Conservation (phyloP, 1,139 yeast genomes). For the Geotrichum reessii region DNA sequence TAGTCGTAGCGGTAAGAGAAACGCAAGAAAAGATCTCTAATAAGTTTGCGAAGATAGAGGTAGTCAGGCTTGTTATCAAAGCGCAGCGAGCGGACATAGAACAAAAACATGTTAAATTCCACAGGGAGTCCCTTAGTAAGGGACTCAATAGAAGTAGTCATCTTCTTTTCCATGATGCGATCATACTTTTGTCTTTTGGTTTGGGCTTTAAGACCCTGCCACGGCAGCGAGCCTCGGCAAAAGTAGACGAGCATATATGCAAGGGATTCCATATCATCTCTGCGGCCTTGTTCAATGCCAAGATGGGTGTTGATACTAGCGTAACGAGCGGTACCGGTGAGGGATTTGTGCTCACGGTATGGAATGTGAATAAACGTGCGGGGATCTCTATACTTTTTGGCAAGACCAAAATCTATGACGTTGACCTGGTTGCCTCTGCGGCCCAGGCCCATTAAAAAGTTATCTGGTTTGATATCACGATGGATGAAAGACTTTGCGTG, state of each 20-base stretch:
- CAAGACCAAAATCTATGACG: constrained; percentile 94
- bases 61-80: constrained; percentile 97
- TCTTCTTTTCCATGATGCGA: constrained; percentile 92
- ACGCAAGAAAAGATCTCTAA: constrained; percentile 82
- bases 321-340: constrained; percentile 96
- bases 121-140: constrained; percentile 88
- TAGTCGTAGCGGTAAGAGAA: constrained; percentile 91
- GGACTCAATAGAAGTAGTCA: constrained; percentile 85
- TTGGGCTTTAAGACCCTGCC: constrained; percentile 98
- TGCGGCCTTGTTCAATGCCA: constrained; percentile 93
- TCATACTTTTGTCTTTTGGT: constrained; percentile 96
- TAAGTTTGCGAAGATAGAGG: constrained; percentile 77
- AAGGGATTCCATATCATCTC: constrained; percentile 93
- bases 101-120: constrained; percentile 83
- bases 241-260: constrained; percentile 94
- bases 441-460: constrained; percentile 94
- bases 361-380: constrained; percentile 94
- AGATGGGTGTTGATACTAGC: constrained; percentile 93
- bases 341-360: constrained; percentile 89
- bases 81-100: constrained; percentile 81
- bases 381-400: constrained; percentile 92
- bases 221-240: constrained; percentile 91
- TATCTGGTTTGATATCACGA: constrained; percentile 85
- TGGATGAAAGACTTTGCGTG: constrained; percentile 95
- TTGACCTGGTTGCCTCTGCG: constrained; percentile 92